These are phyloP conservation scores for Saccharomycopsis crataegensis DNA, from an alignment of 1,139 yeast species.

Conservation along the genomic window DNA sequence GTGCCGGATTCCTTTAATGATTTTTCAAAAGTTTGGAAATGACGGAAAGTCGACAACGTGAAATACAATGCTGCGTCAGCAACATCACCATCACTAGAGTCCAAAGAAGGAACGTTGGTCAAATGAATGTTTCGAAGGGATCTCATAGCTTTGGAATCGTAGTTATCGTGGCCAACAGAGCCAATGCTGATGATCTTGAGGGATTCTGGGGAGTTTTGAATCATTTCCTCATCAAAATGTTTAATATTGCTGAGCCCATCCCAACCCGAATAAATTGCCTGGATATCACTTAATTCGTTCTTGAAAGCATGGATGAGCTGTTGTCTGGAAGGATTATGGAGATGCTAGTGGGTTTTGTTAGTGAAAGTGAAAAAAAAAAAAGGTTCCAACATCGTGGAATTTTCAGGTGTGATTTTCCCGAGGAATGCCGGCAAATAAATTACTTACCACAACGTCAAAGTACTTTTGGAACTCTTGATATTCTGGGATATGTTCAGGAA, in stretches of 20 bases:
- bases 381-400: too few species aligned
- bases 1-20: conserved; percentile 33
- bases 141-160: conserved; percentile 39
- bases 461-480: conserved; percentile 32
- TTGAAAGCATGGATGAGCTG: conserved; percentile 35
- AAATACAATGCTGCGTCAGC: conserved; percentile 66
- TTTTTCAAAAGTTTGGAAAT: conserved; percentile 44
- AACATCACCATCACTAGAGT: conserved; percentile 46
- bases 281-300: conserved; percentile 32
- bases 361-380: neutral
- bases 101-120: conserved; percentile 59
- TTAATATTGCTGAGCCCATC: conserved; percentile 45
- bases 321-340: conserved; percentile 23
- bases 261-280: conserved; percentile 62
- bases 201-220: conserved; percentile 40
- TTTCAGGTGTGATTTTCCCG: too few species aligned
- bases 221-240: conserved; percentile 40
- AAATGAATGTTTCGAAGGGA: conserved; percentile 41
- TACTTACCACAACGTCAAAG: conserved; percentile 40
- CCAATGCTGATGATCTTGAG: conserved; percentile 56
- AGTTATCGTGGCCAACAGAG: conserved; percentile 64
- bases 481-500: conserved; percentile 34
- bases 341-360: neutral
- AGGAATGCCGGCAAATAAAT: too few species aligned
- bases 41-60: conserved; percentile 55